Evolutionary conservation across 2,329 filamentous ascomycete species (phyloP), one percentile per base, ranked within the genome.

Genomic region (Trichoderma oligosporum): DNA sequence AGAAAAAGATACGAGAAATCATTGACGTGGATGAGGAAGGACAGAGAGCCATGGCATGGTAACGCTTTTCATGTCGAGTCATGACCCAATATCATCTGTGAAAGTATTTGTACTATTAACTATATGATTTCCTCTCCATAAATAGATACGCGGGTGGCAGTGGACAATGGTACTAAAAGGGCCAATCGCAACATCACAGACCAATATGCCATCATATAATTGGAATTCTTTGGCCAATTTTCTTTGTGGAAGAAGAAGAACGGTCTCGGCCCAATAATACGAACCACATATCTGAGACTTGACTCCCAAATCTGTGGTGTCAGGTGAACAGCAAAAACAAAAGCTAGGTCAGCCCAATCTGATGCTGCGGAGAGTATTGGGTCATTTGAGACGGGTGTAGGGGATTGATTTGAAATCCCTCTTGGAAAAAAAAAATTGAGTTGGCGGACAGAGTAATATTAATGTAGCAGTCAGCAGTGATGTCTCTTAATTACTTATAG

Each of bases 1-100:
- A n/a, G n/a, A n/a, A n/a, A n/a, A n/a, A n/a, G n/a, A n/a, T n/a
- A n/a, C 38, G 18, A 11, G 55, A 58, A 20, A 58, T 67, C 27
- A 61, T 73, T 27, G 67, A 72, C 35, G 60, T 75, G 18, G 78
- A 82, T 33, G 79, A 82, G 12, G 77, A 82, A 39, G 76, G 81
- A 59, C 78, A 77, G 31, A 25, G 52, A 61, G 75, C 71, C 12
- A 71, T 78, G 70, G 74, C 76, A 41, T 72, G 75, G 25, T 80
- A 77, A 63, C 75, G 73, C 7, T 78, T 70, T 69, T 29, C 64
- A 57, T 66, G 42, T 20, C 18, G 8, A 27, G 14, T 22, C 3
- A 41, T 48, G 31, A 46, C 33, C 27, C 20, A 7, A 12, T 9
- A 33, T 44, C 45, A 45, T 51, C 14, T 49, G 22, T 44, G 27